Evolutionary conservation across 2,329 filamentous ascomycete species (phyloP).

Genomic region (Pezizomycotina sp.): DNA sequence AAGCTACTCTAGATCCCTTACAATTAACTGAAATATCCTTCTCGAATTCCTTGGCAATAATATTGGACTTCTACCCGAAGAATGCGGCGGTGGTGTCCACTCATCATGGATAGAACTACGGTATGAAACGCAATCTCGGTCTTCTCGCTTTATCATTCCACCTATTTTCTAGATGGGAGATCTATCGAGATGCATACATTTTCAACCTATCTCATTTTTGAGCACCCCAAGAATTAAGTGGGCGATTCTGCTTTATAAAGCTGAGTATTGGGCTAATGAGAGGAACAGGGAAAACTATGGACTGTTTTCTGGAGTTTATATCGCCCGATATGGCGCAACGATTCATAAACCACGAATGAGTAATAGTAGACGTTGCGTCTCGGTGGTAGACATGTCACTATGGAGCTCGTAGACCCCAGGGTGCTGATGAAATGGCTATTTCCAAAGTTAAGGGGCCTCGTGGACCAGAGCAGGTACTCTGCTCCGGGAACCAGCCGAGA

Average conservation of each 20-base stretch:
- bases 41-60: constrained; percentile 44
- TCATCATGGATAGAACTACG: constrained; percentile 43
- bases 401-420: constrained; percentile 41
- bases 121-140: constrained; percentile 10
- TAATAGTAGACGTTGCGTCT: constrained; percentile 32
- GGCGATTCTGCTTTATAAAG: not conserved
- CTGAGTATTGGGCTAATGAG: not conserved
- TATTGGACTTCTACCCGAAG: constrained; percentile 39
- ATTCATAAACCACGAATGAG: constrained; percentile 27
- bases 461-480: constrained; percentile 34
- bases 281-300: constrained; percentile 45
- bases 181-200: not conserved
- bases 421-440: constrained; percentile 47
- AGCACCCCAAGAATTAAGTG: not conserved
- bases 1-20: constrained; percentile 11
- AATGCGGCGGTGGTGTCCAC: constrained; percentile 37
- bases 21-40: constrained; percentile 27
- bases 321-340: constrained; percentile 38
- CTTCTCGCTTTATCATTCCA: not conserved
- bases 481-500: constrained; percentile 27
- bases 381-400: constrained; percentile 41
- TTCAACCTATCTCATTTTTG: not conserved
- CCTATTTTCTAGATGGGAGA: not conserved
- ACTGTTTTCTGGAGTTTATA: constrained; percentile 44
- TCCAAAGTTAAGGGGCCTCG: constrained; percentile 37